phyloP scores from a whole-genome alignment of 164 flowering plant genomes.

The Piper betle region DNA sequence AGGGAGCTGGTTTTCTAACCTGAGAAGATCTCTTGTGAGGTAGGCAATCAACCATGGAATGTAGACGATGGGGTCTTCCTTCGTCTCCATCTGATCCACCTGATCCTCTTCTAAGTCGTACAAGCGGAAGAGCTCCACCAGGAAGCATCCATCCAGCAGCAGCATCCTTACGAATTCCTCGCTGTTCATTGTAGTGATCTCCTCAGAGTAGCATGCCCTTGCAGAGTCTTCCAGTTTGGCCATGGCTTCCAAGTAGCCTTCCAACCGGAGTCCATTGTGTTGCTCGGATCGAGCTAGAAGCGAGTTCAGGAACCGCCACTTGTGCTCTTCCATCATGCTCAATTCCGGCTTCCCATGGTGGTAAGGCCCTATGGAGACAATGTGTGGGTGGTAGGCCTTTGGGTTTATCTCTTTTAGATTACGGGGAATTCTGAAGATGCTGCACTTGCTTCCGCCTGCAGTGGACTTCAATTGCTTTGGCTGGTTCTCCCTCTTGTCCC shows the following conservation, averaged over 20 bases:
- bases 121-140: not conserved
- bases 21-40: constrained; percentile 1
- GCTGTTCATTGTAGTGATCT: not conserved
- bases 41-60: not conserved
- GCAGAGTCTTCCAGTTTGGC: not conserved
- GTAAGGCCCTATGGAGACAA: constrained; percentile 17
- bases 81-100: not conserved
- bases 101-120: no score
- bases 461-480: no score
- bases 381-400: constrained; percentile 8
- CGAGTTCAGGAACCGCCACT: not conserved
- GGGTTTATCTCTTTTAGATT: constrained; percentile 3
- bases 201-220: constrained; percentile 2
- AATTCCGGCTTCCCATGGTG: constrained; percentile 3
- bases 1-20: constrained; percentile 4
- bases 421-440: constrained; percentile 10
- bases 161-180: constrained; percentile 4
- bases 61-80: not conserved
- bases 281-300: not conserved
- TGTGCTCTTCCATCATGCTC: constrained; percentile 15
- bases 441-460: not conserved
- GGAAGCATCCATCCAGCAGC: constrained; percentile 4
- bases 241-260: not conserved
- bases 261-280: not conserved
- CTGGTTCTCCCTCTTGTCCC: no score